phyloP scores from a whole-genome alignment of 257 asterid species.

The Solanum gandarillasii region DNA sequence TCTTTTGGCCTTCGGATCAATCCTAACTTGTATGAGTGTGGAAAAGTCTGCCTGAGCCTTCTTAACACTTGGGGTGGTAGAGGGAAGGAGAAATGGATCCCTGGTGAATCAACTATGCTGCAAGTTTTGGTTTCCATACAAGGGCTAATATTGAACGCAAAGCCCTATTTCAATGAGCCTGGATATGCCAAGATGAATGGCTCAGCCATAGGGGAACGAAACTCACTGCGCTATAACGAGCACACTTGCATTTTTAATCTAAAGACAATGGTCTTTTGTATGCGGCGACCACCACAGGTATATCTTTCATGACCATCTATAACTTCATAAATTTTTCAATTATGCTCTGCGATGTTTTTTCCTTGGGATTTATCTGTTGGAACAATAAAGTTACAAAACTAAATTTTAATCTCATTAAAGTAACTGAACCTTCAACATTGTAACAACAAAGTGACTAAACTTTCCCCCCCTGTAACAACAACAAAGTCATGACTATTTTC shows the following conservation, averaged over 20 bases:
- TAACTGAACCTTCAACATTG: neutral
- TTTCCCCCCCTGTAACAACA: neutral
- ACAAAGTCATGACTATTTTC: neutral
- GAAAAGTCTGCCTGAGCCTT: constrained; percentile 30
- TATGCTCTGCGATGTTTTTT: neutral
- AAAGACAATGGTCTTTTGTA: constrained; percentile 16
- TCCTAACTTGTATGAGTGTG: constrained; percentile 19
- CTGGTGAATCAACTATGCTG: constrained; percentile 13
- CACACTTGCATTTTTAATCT: constrained; percentile 2
- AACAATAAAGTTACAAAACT: neutral
- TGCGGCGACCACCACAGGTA: constrained; percentile 16
- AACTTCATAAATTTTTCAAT: neutral
- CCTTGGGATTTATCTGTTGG: neutral
- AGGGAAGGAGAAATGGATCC: constrained; percentile 17
- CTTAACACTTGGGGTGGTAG: constrained; percentile 25
- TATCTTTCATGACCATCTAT: neutral
- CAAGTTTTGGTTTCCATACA: constrained; percentile 29
- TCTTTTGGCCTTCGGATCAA: constrained; percentile 23
- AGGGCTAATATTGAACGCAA: constrained; percentile 21
- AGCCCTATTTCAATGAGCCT: constrained; percentile 30
- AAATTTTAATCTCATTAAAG: neutral
- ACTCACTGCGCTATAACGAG: constrained; percentile 14
- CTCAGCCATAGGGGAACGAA: neutral
- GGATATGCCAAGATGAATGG: constrained; percentile 6
- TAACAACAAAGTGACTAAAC: neutral